These are phyloP conservation scores for Carex littledalei DNA, from an alignment of 176 grass and related monocot genomes.

Conservation along the genomic window DNA sequence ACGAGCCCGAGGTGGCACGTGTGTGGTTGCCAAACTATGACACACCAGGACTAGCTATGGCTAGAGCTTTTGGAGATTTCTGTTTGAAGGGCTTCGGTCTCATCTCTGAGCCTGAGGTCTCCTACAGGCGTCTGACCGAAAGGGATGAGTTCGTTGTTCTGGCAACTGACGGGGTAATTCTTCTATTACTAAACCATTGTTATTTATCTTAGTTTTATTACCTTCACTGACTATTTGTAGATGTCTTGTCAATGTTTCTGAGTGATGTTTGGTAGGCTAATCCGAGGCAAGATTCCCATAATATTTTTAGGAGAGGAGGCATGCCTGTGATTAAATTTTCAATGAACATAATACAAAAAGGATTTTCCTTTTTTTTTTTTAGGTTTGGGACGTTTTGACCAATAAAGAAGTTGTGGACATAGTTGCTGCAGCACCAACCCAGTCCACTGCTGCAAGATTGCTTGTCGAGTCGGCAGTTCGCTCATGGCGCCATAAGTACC, in stretches of 20 bases:
- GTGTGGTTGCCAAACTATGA: conserved; percentile 73
- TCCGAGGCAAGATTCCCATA: neutral
- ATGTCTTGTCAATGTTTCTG: neutral
- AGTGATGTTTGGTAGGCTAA: neutral
- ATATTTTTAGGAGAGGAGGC: neutral
- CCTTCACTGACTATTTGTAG: conserved; percentile 7
- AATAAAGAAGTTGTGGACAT: conserved; percentile 54
- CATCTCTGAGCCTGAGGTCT: conserved; percentile 68
- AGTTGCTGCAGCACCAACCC: conserved; percentile 34
- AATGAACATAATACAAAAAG: neutral
- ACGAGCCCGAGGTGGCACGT: conserved; percentile 65
- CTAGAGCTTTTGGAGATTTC: conserved; percentile 82
- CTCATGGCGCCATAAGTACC: conserved; percentile 45
- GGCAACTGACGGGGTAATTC: conserved; percentile 63
- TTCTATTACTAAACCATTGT: neutral
- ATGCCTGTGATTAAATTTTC: neutral
- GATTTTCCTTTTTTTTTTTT: neutral
- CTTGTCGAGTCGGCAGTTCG: conserved; percentile 50
- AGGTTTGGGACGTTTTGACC: conserved; percentile 84
- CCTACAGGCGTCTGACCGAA: conserved; percentile 43
- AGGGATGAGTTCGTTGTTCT: conserved; percentile 70
- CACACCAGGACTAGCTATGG: conserved; percentile 68
- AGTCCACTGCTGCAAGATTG: conserved; percentile 43
- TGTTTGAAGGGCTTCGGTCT: conserved; percentile 63
- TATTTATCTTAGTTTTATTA: neutral